Base-by-base conservation (phyloP, 257 asterid species). In the Scutellaria barbata region DNA sequence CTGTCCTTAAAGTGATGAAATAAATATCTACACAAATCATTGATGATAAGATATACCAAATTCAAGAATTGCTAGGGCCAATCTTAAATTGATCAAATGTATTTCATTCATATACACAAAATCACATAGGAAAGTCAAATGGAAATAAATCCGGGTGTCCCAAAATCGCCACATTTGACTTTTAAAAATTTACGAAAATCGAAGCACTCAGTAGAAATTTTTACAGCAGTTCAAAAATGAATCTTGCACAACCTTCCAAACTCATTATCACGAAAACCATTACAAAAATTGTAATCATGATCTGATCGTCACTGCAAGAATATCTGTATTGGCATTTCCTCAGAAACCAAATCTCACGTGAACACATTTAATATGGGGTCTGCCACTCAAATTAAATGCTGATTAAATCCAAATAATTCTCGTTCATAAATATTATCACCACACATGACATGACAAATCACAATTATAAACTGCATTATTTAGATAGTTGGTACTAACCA, bases 331-430 rank as follows among this genome's bases (percentile, higher is more conserved):
- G 73, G 72, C 75, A 66, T 67, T 70, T 37, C 50, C 66, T 43
- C 40, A 68, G 45, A 54, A n/a, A 41, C 62, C 56, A 65, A 63
- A 50, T 50, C 46, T 81, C 96, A 88, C 89, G 95, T 92, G 95
- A 92, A 68, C 40, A 18, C 87, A 89, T 82, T 90, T 13, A 87
- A 81, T 85, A 63, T 30, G 63, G 67, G 35, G 35, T 54, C 7
- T 63, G 68, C 63, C 77, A 22, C 74, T 46, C 73, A 81, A 58
- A 30, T 30, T 30, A 5, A 66, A 71, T 22, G 62, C 18, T 18
- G 51, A 40, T 6, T 39, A 17, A 11, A 30, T 30, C 5, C 35
- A 30, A 30, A 30, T 30, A 30, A 30, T 30, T 30, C 35, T 30
- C 2, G 35, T 30, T 30, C 35, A 30, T 30, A 30, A 30, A 30